Conservation (phyloP, 2,329 filamentous ascomycete genomes). For the Penicillium hordei region DNA sequence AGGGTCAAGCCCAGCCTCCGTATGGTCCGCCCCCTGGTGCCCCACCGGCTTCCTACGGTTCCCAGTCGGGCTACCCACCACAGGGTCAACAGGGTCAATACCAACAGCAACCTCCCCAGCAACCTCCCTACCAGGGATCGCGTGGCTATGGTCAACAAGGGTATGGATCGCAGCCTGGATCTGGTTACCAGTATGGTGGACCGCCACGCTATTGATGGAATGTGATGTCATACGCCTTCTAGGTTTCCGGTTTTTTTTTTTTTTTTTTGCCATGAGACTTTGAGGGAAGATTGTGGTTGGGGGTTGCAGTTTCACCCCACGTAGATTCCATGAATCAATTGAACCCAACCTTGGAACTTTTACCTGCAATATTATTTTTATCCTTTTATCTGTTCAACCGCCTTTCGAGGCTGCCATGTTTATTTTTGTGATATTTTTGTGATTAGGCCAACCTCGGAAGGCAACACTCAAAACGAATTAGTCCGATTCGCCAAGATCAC, state of each 20-base stretch:
- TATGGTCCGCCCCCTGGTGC: conserved; percentile 23
- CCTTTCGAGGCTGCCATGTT: too few species aligned
- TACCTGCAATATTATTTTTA: background rate
- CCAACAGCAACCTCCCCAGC: conserved; percentile 1
- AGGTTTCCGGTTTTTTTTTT: background rate
- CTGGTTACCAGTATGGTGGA: conserved; percentile 22
- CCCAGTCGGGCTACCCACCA: conserved; percentile 14
- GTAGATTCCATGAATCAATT: too few species aligned
- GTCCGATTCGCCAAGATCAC: too few species aligned
- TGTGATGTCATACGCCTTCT: conserved; percentile 15
- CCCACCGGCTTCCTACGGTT: conserved; percentile 11
- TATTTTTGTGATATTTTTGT: background rate
- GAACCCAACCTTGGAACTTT: background rate
- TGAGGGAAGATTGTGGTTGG: background rate
- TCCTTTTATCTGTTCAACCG: background rate
- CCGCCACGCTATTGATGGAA: conserved; percentile 24
- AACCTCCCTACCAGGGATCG: conserved; percentile 14
- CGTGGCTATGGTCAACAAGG: conserved; percentile 27
- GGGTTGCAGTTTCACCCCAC: background rate
- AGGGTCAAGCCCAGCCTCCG: conserved; percentile 24
- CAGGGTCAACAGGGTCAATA: conserved; percentile 2
- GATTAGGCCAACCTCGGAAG: background rate
- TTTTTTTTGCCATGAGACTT: background rate
- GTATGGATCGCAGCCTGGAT: conserved; percentile 22
- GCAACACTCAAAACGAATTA: background rate